Evolutionary conservation across 129 eudicot genomes (phyloP).

Genomic region (Deinandra increscens): DNA sequence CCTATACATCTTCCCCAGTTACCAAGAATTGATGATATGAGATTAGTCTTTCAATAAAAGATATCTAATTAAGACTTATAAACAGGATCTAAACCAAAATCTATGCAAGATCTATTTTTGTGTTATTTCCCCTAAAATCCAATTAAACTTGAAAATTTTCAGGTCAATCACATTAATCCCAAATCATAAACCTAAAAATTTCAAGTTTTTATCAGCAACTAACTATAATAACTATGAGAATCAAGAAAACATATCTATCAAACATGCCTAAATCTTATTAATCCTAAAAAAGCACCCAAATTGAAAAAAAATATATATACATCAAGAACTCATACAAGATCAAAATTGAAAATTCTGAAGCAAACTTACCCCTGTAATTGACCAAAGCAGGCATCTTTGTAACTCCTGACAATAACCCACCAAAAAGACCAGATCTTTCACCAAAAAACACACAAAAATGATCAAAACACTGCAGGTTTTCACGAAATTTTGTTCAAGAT

Average conservation of each 20-base stretch:
- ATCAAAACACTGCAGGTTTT: slow-evolving; percentile 21
- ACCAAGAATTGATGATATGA: no score
- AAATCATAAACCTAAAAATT: neutral
- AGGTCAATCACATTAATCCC: slow-evolving; percentile 8
- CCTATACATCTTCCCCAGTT: no score
- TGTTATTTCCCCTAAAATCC: neutral
- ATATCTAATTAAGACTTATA: neutral
- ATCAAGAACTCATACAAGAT: no score
- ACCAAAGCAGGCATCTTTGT: slow-evolving; percentile 78
- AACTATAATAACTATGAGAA: neutral
- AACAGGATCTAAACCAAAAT: neutral
- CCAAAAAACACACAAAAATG: slow-evolving; percentile 43
- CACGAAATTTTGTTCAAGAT: slow-evolving; percentile 30
- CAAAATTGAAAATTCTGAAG: neutral
- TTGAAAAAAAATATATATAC: no score
- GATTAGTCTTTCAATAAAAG: neutral
- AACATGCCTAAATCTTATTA: neutral
- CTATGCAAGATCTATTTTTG: neutral
- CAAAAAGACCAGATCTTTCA: slow-evolving; percentile 35
- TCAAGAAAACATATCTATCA: neutral
- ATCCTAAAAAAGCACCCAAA: neutral
- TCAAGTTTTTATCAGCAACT: neutral
- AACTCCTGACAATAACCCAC: slow-evolving; percentile 37
- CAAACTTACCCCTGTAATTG: slow-evolving; percentile 82
- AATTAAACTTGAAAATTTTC: neutral